Base-by-base conservation (phyloP, 768 basidiomycete species). In the Tulasnella calospora region DNA sequence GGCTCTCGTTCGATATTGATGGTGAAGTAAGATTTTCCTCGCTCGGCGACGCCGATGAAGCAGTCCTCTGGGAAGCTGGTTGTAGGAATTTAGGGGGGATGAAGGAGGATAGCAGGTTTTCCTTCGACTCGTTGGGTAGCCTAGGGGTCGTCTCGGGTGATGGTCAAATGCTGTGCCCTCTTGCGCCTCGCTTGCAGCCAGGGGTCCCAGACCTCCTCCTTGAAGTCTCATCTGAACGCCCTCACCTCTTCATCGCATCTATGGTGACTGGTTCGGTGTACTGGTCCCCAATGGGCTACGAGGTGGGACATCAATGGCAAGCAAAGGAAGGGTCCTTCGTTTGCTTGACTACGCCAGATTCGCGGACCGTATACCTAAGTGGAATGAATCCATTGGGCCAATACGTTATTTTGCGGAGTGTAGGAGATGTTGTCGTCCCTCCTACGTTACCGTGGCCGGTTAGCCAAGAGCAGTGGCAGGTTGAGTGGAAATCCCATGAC, bases 381-480 rank as follows among this genome's bases (percentile, higher is more conserved):
- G 78, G 78, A 17, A 57, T 82, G 27, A 80, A 74, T 67, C 81
- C 81, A 10, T 75, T 81, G 19, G 76, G 81, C 27, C 81, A 81
- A 44, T 82, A 78, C 70, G 79, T 81, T n/a, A 71, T 81, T 2
- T 44, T 81, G 35, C 78, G 76, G 46, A 74, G 70, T 8, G 23
- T 76, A 2, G 35, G 70, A 21, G 71, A 55, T 17, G 36, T 23
- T 30, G 41, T 74, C n/a, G 71, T 79, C 15, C 71, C 36, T 21
- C 27, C 76, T 13, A 76, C 81, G 8, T 51, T 81, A 8, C 41
- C 75, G 15, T 81, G 78, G 80, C 81, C 80, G 15, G 41, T 74
- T 67, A 73, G 74, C 61, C 35, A 17, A 51, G 57, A 69, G 13
- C 38, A 71, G 23, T 82, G 81, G 79, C 71, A 78, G 47, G 69